phyloP scores from a whole-genome alignment of 1,139 yeast species.

The Zygoascus hellenicus region DNA sequence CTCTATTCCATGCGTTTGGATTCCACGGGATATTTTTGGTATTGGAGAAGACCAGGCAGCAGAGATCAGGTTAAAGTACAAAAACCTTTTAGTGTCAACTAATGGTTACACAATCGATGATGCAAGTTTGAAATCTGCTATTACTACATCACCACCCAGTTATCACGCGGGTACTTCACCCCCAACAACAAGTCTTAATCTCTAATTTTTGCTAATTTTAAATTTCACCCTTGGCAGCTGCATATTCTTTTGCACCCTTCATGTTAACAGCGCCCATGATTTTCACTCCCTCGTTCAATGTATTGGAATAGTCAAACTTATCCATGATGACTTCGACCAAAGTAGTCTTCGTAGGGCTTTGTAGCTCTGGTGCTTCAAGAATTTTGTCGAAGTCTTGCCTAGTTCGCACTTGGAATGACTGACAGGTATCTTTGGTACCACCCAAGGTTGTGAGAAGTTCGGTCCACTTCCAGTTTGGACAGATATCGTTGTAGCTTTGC shows the following conservation, averaged over 20 bases:
- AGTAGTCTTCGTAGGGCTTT: slow-evolving; percentile 38
- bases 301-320: slow-evolving; percentile 57
- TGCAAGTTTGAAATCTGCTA: background rate
- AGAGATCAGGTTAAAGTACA: slow-evolving; percentile 23
- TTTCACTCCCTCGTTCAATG: slow-evolving; percentile 35
- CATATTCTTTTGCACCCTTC: slow-evolving; percentile 23
- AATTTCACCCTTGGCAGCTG: slow-evolving; percentile 19
- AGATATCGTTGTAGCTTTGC: slow-evolving; percentile 72
- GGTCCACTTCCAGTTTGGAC: slow-evolving; percentile 75
- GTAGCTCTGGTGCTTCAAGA: slow-evolving; percentile 33
- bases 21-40: slow-evolving; percentile 32
- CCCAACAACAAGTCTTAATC: no score
- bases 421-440: slow-evolving; percentile 43
- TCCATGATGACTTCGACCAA: slow-evolving; percentile 56
- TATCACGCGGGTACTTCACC: background rate
- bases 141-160: slow-evolving; percentile 9
- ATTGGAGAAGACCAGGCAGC: slow-evolving; percentile 30
- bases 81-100: slow-evolving; percentile 23
- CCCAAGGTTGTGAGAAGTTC: slow-evolving; percentile 63
- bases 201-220: slow-evolving; percentile 4
- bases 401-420: slow-evolving; percentile 33
- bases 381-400: slow-evolving; percentile 35
- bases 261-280: slow-evolving; percentile 26
- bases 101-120: slow-evolving; percentile 6
- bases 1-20: slow-evolving; percentile 33